Evolutionary conservation across 768 basidiomycete genomes (phyloP).

Genomic region (Ramaria rubella): DNA sequence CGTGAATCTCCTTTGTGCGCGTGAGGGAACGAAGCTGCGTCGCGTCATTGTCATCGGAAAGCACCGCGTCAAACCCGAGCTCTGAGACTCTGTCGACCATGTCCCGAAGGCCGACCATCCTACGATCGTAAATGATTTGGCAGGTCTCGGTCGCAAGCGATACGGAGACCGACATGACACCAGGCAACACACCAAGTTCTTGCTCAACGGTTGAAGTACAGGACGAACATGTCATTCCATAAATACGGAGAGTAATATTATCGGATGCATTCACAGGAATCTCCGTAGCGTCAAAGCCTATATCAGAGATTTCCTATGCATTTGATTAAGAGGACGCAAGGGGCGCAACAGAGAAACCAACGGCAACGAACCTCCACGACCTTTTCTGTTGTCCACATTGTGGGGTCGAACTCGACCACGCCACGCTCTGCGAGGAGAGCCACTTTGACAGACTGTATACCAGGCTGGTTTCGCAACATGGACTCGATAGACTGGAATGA

Average conservation of each 20-base stretch:
- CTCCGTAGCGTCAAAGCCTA: slow-evolving; percentile 83
- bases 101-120: slow-evolving; percentile 70
- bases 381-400: slow-evolving; percentile 73
- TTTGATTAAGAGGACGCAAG: slow-evolving; percentile 6
- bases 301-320: slow-evolving; percentile 80
- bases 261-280: slow-evolving; percentile 63
- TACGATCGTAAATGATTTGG: slow-evolving; percentile 68
- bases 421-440: slow-evolving; percentile 95
- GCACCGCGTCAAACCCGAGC: slow-evolving; percentile 85
- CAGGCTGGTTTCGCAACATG: slow-evolving; percentile 73
- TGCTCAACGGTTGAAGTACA: slow-evolving; percentile 74
- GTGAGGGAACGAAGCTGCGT: slow-evolving; percentile 83
- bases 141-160: slow-evolving; percentile 72
- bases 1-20: slow-evolving; percentile 83
- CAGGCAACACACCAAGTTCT: slow-evolving; percentile 61
- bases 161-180: slow-evolving; percentile 64
- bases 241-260: slow-evolving; percentile 67
- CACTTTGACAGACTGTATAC: slow-evolving; percentile 90
- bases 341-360: not conserved
- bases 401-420: slow-evolving; percentile 82
- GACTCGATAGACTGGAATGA: slow-evolving; percentile 68
- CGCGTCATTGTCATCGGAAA: slow-evolving; percentile 71
- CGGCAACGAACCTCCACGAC: slow-evolving; percentile 56
- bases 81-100: slow-evolving; percentile 84
- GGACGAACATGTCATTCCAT: slow-evolving; percentile 86